Evolutionary conservation across 1,139 yeast genomes (phyloP).

Genomic region (Yamadazyma atmosphaerica): DNA sequence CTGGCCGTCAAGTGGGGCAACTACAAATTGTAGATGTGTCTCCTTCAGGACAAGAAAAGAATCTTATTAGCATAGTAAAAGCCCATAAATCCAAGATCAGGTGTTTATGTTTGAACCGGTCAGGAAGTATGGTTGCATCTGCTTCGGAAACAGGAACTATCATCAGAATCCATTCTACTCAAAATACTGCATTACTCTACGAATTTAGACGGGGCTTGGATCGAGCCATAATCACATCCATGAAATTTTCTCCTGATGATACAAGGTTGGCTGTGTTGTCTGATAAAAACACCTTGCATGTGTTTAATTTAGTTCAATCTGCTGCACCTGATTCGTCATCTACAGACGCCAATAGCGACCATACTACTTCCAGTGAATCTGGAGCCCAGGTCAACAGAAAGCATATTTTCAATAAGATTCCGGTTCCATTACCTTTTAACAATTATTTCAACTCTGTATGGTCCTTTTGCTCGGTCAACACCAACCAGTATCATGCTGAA

Average conservation of each 20-base stretch:
- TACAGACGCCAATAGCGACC: constrained; percentile 9
- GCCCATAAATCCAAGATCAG: constrained; percentile 79
- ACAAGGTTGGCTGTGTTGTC: constrained; percentile 78
- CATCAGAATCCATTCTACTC: constrained; percentile 74
- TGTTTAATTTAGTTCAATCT: constrained; percentile 53
- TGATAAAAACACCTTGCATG: constrained; percentile 86
- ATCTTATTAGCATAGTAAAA: constrained; percentile 68
- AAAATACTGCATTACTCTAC: constrained; percentile 67
- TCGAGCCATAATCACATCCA: constrained; percentile 74
- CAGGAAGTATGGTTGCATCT: constrained; percentile 82
- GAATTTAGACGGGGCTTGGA: constrained; percentile 92
- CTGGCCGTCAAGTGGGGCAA: constrained; percentile 70
- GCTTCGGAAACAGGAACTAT: constrained; percentile 89
- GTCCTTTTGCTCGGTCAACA: constrained; percentile 83
- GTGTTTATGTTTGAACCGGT: constrained; percentile 63
- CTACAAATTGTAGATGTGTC: constrained; percentile 74
- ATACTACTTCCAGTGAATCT: constrained; percentile 5
- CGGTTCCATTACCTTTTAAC: constrained; percentile 60
- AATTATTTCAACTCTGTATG: constrained; percentile 82
- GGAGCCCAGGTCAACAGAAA: constrained; percentile 49
- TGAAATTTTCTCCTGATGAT: constrained; percentile 81
- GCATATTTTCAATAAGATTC: constrained; percentile 68
- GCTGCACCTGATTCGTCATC: constrained; percentile 4
- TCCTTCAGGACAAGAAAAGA: constrained; percentile 59
- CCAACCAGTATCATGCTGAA: constrained; percentile 44